Percentiles rank a stretch among this genome's conserved stretches.
These are phyloP conservation scores for Xerocomellus intermedius DNA, from an alignment of 768 basidiomycete genomes.

Conservation along the genomic window DNA sequence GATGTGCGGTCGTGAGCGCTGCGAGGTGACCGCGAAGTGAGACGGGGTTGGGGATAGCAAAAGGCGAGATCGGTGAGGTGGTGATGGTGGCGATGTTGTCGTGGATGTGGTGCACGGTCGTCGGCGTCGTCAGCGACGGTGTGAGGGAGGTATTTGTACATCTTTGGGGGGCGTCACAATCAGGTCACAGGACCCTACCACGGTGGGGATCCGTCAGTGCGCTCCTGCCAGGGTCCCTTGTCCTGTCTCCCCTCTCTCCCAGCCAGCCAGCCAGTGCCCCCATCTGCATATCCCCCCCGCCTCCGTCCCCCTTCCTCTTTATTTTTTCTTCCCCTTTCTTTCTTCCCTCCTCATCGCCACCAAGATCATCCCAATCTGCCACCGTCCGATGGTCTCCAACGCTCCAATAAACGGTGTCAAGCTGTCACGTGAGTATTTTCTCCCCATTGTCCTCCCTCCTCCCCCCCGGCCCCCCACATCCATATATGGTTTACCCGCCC, in stretches of 20 bases:
- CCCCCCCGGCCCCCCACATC: slow-evolving; percentile 17
- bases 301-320: neutral
- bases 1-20: neutral
- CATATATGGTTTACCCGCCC: slow-evolving; percentile 31
- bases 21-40: neutral
- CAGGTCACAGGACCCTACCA: slow-evolving; percentile 32
- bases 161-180: slow-evolving; percentile 32
- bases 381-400: slow-evolving; percentile 59
- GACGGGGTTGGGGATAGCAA: neutral
- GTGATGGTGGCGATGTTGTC: no score
- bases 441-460: slow-evolving; percentile 16
- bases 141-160: slow-evolving; percentile 24
- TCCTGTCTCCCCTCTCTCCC: slow-evolving; percentile 21
- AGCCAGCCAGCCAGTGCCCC: neutral
- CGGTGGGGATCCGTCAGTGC: slow-evolving; percentile 17
- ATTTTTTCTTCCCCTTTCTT: neutral
- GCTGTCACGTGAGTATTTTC: slow-evolving; percentile 67
- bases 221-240: slow-evolving; percentile 24
- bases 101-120: neutral
- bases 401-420: slow-evolving; percentile 87
- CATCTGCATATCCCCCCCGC: slow-evolving; percentile 12
- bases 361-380: slow-evolving; percentile 13
- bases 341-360: slow-evolving; percentile 12
- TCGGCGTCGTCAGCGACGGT: slow-evolving; percentile 1
- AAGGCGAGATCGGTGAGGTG: neutral